Conservation (phyloP, 225 moss, liverwort and hornwort genomes). For the Polytrichum commune region DNA sequence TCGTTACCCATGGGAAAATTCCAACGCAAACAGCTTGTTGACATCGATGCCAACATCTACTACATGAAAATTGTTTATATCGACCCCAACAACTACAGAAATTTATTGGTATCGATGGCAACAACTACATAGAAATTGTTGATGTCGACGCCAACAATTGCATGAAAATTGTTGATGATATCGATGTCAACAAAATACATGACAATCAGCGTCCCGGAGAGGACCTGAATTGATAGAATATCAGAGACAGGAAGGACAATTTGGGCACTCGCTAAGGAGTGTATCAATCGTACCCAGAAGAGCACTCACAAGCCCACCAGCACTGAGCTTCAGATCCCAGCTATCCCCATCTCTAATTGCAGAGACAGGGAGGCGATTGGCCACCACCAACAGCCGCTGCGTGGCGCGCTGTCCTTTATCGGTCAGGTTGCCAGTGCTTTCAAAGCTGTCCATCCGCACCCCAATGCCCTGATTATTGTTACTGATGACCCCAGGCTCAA, state of each 20-base stretch:
- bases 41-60: no score
- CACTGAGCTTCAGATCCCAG: conserved; percentile 83
- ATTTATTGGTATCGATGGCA: no score
- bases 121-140: no score
- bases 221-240: not conserved
- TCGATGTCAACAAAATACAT: no score
- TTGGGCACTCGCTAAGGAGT: not conserved
- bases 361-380: conserved; percentile 94
- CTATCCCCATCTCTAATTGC: conserved; percentile 72
- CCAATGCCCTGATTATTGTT: conserved; percentile 32
- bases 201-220: no score
- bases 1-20: no score
- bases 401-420: conserved; percentile 45
- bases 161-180: no score
- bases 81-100: no score
- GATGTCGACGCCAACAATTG: no score
- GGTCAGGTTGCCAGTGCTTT: conserved; percentile 44
- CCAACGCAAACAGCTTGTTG: no score
- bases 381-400: conserved; percentile 85
- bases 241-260: not conserved
- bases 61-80: no score
- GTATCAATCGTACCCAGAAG: conserved; percentile 61
- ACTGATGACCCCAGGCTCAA: conserved; percentile 42
- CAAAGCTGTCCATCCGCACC: conserved; percentile 44
- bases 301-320: conserved; percentile 94